A percentile compares a stretch with the other conserved stretches of the same genome.
phyloP scores from a whole-genome alignment of 257 asterid genomes.

The Nicotiana noctiflora region DNA sequence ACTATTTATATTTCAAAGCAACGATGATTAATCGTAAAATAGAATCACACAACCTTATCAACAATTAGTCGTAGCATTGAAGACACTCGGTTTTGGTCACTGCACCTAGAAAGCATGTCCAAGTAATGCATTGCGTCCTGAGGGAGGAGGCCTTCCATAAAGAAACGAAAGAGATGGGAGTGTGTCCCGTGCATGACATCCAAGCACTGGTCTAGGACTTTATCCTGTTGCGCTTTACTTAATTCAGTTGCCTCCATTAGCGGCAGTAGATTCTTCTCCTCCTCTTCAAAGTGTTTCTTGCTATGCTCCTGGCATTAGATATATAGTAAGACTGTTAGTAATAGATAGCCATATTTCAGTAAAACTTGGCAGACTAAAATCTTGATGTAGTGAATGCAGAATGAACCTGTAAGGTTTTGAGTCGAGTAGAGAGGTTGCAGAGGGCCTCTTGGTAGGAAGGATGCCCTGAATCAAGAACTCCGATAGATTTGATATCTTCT shows the following conservation, averaged over 20 bases:
- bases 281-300: conserved; percentile 74
- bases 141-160: conserved; percentile 84
- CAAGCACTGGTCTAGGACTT: conserved; percentile 61
- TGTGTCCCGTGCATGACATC: conserved; percentile 89
- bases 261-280: conserved; percentile 80
- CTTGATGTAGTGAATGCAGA: neutral
- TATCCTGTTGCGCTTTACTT: conserved; percentile 59
- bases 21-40: neutral
- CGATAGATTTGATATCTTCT: conserved; percentile 87
- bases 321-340: neutral
- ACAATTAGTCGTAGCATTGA: conserved; percentile 73
- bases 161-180: conserved; percentile 60
- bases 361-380: neutral
- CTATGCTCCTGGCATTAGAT: conserved; percentile 49
- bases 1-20: neutral
- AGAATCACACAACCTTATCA: conserved; percentile 23
- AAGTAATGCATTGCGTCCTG: conserved; percentile 92
- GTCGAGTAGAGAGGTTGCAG: conserved; percentile 48
- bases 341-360: neutral
- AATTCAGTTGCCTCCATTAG: conserved; percentile 86
- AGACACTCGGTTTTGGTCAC: conserved; percentile 59
- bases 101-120: conserved; percentile 60
- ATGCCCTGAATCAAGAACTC: conserved; percentile 74
- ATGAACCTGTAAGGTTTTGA: conserved; percentile 60
- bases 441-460: conserved; percentile 80